These are phyloP conservation scores for Pythium coloratum DNA, from an alignment of 352 stramenopile genomes.

Conservation along the genomic window DNA sequence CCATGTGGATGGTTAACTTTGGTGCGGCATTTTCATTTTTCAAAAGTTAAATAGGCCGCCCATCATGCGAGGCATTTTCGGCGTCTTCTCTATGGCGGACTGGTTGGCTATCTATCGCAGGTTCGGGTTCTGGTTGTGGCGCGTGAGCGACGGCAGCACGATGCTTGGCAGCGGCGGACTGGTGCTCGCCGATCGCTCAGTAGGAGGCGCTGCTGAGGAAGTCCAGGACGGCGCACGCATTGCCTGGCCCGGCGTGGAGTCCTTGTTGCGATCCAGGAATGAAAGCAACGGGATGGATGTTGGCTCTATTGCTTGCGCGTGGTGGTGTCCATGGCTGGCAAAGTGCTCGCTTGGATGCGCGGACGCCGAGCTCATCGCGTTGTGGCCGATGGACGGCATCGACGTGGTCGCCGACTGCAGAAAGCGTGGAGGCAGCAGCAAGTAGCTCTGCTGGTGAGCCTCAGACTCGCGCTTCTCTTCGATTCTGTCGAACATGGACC, in stretches of 20 bases:
- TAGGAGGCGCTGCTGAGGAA: background rate
- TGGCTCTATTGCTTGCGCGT: slow-evolving; percentile 9
- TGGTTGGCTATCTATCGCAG: slow-evolving; percentile 9
- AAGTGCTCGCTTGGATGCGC: slow-evolving; percentile 14
- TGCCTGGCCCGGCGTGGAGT: background rate
- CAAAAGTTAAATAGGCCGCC: slow-evolving; percentile 22
- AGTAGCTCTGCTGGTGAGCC: slow-evolving; percentile 10
- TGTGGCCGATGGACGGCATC: slow-evolving; percentile 12
- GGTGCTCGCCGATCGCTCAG: background rate
- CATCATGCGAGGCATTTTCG: background rate
- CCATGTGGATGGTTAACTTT: background rate
- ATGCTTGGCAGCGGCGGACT: slow-evolving; percentile 23
- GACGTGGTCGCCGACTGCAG: slow-evolving; percentile 6
- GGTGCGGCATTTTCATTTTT: slow-evolving; percentile 13
- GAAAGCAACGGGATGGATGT: slow-evolving; percentile 27
- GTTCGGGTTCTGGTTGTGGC: slow-evolving; percentile 16
- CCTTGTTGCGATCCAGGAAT: slow-evolving; percentile 26
- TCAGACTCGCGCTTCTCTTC: slow-evolving; percentile 24
- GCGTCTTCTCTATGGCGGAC: background rate
- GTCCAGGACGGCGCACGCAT: slow-evolving; percentile 5
- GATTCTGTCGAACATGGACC: slow-evolving; percentile 5
- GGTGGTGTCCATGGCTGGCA: slow-evolving; percentile 17
- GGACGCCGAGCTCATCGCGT: slow-evolving; percentile 3
- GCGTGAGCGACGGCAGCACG: slow-evolving; percentile 25
- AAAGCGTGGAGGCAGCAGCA: slow-evolving; percentile 18